Conservation (phyloP, 169 alveolate genomes). For the Plasmodium reichenowi region DNA sequence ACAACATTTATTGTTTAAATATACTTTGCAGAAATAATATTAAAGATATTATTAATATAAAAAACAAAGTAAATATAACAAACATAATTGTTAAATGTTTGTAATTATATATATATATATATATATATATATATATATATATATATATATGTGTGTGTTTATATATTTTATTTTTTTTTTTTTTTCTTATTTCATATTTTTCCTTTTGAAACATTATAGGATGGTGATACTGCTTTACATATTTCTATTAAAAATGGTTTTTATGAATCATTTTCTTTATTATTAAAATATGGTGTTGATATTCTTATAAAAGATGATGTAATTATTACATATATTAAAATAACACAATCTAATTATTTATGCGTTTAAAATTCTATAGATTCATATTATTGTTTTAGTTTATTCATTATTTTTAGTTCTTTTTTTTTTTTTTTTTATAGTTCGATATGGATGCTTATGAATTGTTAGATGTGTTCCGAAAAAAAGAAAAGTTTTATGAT, state of each 20-base stretch:
- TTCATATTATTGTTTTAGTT: background rate
- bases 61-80: constrained; percentile 44
- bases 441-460: constrained; percentile 63
- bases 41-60: constrained; percentile 59
- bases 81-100: background rate
- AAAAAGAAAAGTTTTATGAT: constrained; percentile 68
- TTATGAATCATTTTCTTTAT: constrained; percentile 36
- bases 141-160: background rate
- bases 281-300: constrained; percentile 66
- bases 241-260: constrained; percentile 72
- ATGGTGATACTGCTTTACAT: constrained; percentile 74
- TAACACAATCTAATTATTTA: background rate
- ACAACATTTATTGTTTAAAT: constrained; percentile 51
- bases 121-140: background rate
- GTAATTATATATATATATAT: background rate
- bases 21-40: constrained; percentile 52
- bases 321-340: constrained; percentile 19
- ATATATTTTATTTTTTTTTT: background rate
- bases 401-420: background rate
- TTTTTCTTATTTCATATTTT: background rate
- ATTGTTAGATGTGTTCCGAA: constrained; percentile 39
- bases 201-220: constrained; percentile 19
- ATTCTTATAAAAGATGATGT: constrained; percentile 52
- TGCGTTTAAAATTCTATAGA: background rate
- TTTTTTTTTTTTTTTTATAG: constrained; percentile 20